Evolutionary conservation across 2,329 filamentous ascomycete genomes (phyloP).

Genomic region (Cladosporium colombiae): DNA sequence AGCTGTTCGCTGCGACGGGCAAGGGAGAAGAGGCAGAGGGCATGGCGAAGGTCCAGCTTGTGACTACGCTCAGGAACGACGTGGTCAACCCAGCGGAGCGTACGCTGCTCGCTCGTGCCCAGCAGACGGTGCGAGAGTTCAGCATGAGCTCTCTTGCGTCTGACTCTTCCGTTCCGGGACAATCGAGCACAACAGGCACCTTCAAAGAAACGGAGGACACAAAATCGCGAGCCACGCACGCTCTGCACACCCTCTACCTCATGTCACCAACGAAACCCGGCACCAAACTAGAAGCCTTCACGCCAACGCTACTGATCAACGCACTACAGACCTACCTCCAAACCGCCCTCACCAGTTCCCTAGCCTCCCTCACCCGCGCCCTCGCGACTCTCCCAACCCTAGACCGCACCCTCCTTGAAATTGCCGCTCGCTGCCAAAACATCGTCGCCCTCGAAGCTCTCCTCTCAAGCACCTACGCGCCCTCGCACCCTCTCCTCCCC

Average conservation of each 20-base stretch:
- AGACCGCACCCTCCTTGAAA: constrained; percentile 78
- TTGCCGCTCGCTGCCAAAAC: constrained; percentile 84
- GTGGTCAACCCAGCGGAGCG: constrained; percentile 73
- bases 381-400: constrained; percentile 78
- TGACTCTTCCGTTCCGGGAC: constrained; percentile 43
- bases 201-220: constrained; percentile 71
- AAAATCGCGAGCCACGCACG: constrained; percentile 70
- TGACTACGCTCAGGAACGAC: constrained; percentile 69
- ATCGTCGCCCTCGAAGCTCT: constrained; percentile 84
- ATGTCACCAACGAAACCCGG: constrained; percentile 63
- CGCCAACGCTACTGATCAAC: constrained; percentile 71
- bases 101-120: constrained; percentile 69
- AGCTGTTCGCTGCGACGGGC: constrained; percentile 67
- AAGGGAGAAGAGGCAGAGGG: constrained; percentile 75
- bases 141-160: constrained; percentile 63
- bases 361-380: constrained; percentile 72
- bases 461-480: constrained; percentile 67
- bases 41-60: constrained; percentile 58
- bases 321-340: constrained; percentile 81
- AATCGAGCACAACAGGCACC: constrained; percentile 45
- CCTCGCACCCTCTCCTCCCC: constrained; percentile 65
- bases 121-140: constrained; percentile 82
- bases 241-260: constrained; percentile 75
- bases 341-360: constrained; percentile 74
- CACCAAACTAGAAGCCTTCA: constrained; percentile 52